Percentiles rank a stretch among this genome's conserved stretches.
These are phyloP conservation scores for Prinsepia uniflora DNA, from an alignment of 306 rosid species.

Conservation along the genomic window DNA sequence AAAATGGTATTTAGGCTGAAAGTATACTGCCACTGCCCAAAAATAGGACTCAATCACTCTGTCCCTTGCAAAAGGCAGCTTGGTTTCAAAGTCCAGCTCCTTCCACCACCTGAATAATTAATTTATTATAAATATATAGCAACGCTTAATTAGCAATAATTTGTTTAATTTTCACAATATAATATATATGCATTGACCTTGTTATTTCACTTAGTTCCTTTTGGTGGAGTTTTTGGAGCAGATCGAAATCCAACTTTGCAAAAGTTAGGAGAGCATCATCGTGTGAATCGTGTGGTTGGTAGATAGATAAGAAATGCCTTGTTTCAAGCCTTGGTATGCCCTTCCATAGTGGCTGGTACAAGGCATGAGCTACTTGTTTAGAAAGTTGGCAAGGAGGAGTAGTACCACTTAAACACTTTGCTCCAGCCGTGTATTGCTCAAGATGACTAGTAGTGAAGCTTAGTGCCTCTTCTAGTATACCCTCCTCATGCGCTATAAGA, in stretches of 20 bases:
- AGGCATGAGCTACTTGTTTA: background rate
- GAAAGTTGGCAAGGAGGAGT: background rate
- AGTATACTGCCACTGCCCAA: background rate
- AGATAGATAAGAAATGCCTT: constrained; percentile 8
- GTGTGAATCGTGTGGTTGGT: constrained; percentile 5
- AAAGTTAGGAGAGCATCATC: constrained; percentile 5
- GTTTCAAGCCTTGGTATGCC: background rate
- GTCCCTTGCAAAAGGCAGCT: constrained; percentile 37
- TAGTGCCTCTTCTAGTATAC: constrained; percentile 20
- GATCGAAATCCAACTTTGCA: constrained; percentile 39
- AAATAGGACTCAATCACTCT: constrained; percentile 18
- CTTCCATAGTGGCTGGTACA: constrained; percentile 15
- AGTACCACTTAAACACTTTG: background rate
- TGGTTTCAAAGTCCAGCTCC: constrained; percentile 22
- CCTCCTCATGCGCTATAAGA: background rate
- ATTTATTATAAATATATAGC: background rate
- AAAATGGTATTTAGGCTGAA: background rate
- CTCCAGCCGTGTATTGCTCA: background rate
- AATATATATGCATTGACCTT: background rate
- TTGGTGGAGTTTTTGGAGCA: constrained; percentile 27
- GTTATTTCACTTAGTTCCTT: constrained; percentile 29
- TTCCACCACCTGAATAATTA: constrained; percentile 45
- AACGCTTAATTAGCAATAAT: too few relatives aligned
- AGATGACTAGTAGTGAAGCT: constrained; percentile 31
- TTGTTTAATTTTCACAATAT: too few relatives aligned